These are phyloP conservation scores for Morella rubra DNA, from an alignment of 306 rosid species.

Conservation along the genomic window DNA sequence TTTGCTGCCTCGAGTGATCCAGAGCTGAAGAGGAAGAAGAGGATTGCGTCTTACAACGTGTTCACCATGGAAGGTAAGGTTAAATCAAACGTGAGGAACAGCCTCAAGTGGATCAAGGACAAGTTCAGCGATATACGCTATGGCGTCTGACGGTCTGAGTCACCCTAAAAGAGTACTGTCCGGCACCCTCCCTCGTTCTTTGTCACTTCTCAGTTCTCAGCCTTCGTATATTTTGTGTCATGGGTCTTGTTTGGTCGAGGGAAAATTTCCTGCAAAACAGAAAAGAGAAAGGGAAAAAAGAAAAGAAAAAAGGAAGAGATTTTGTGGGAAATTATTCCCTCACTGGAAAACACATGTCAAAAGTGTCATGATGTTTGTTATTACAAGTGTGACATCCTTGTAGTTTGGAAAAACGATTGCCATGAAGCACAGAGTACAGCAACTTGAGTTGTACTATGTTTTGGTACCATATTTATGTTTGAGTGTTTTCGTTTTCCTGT, in stretches of 20 bases:
- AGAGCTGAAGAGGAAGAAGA: conserved; percentile 53
- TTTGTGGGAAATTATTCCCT: neutral
- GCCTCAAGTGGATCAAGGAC: conserved; percentile 59
- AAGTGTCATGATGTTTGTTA: neutral
- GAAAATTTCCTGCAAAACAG: neutral
- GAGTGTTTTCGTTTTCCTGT: neutral
- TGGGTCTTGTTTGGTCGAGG: conserved; percentile 4
- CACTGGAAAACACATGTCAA: neutral
- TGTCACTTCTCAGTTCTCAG: neutral
- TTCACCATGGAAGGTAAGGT: conserved; percentile 47
- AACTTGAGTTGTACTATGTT: neutral
- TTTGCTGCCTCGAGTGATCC: conserved; percentile 41
- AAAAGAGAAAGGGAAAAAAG: neutral
- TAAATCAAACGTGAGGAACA: conserved; percentile 44
- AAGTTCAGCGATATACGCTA: conserved; percentile 42
- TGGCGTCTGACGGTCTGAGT: conserved; percentile 42
- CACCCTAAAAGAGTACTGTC: neutral
- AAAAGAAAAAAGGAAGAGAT: neutral
- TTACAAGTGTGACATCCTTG: no score
- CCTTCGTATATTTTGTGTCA: neutral
- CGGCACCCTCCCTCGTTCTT: neutral
- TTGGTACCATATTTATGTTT: neutral
- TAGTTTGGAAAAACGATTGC: neutral
- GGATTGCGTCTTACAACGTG: conserved; percentile 50
- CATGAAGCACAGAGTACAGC: neutral